Base-by-base conservation (phyloP, 352 stramenopile species). In the Phytophthora chlamydospora region DNA sequence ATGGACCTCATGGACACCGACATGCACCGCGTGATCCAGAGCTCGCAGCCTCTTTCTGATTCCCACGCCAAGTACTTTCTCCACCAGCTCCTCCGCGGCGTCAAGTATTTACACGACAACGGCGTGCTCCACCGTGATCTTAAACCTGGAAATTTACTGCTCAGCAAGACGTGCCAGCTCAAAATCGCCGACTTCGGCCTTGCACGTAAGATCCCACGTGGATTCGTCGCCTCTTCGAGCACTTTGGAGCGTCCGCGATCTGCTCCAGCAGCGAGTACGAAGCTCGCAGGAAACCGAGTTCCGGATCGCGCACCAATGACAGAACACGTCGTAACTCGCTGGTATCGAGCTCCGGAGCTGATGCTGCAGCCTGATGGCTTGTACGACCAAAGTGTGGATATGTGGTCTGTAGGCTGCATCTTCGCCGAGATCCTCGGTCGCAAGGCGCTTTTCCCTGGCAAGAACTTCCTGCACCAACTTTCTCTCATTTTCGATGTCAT, bases 1-100 rank as follows among this genome's bases (percentile, higher is more conserved):
- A 98, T 98, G 92, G 91, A 98, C 42, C 85, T 98, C 56, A 94
- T 98, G 79, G 94, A 98, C 68, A 98, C 87, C 2, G 94, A 98
- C 60, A 73, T 98, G 71, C 89, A 97, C 44, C 79, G 85, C 14
- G 82, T 97, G 41, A 95, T 97, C 16, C 85, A 96, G 49, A 94
- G 82, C 53, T 85, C 82, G 2, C 82, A 91, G 54, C 56, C 73
- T 17, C 76, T 93, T 14, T 90, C 82, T 1, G 82, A 91, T 51
- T 75, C 78, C 1, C 84, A 93, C 38, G 65, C 87, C 52, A 95
- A 96, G 43, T 97, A 92, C 59, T 98, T 98, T 62, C 76, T 98
- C n/a, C 89, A 95, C 53, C 91, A 98, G 56, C 71, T 98, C 13
- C 68, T 98, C 3, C 76, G 90, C 6, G 93, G 93, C 2, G 81